Evolutionary conservation across 108 stramenopile species (phyloP).

Genomic region (Nitzschia sp.): DNA sequence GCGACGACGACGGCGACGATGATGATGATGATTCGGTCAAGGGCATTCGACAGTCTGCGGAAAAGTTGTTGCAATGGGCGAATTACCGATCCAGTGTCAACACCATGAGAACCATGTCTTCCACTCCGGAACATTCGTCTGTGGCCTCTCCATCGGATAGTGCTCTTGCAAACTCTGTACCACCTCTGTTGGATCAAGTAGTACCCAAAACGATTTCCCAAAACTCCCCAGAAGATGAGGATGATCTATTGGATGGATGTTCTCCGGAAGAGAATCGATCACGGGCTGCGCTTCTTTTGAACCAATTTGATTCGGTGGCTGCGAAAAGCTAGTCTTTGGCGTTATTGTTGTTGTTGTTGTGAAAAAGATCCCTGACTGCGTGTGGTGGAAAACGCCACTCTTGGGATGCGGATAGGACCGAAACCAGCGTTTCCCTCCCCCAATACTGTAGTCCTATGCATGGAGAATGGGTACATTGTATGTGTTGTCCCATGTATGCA

Average conservation of each 20-base stretch:
- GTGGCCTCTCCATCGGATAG: conserved; percentile 5
- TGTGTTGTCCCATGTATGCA: too few species aligned
- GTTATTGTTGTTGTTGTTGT: background rate
- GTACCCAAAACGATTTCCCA: background rate
- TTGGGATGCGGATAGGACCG: too few species aligned
- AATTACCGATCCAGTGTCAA: conserved; percentile 36
- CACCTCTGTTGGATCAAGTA: background rate
- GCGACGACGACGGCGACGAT: conserved; percentile 12
- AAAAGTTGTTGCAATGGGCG: conserved; percentile 50
- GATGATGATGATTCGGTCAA: conserved; percentile 19
- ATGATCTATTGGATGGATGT: background rate
- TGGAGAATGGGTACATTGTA: too few species aligned
- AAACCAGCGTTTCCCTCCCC: too few species aligned
- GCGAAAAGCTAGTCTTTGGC: background rate
- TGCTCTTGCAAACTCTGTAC: background rate
- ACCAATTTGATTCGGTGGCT: background rate
- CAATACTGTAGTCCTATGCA: too few species aligned
- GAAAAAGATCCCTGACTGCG: too few species aligned
- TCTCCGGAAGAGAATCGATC: conserved; percentile 1
- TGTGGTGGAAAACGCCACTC: too few species aligned
- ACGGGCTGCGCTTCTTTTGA: background rate
- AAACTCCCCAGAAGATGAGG: background rate
- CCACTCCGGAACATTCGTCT: conserved; percentile 7
- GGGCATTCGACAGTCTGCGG: conserved; percentile 40
- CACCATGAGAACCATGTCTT: background rate